These are phyloP conservation scores for Strobilomyces confusus DNA, from an alignment of 768 basidiomycete species.

Conservation along the genomic window DNA sequence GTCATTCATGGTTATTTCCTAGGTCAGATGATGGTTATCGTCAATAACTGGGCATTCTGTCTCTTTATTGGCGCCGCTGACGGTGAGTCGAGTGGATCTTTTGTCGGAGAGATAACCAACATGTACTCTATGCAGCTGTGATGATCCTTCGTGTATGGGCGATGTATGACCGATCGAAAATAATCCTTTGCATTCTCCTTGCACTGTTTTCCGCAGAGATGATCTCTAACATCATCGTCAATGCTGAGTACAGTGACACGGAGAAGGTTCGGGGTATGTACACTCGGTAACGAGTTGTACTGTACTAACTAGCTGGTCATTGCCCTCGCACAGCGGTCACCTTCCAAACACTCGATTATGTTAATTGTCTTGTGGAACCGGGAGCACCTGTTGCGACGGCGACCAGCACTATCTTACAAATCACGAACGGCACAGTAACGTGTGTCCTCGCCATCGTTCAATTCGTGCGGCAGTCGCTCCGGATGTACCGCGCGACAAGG, in stretches of 20 bases:
- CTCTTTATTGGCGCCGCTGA: neutral
- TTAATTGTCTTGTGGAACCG: neutral
- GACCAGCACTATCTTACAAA: neutral
- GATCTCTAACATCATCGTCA: neutral
- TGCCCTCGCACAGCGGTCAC: neutral
- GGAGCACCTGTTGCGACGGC: neutral
- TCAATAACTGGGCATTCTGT: neutral
- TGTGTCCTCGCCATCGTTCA: neutral
- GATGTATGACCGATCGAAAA: neutral
- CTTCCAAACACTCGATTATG: neutral
- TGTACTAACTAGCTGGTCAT: neutral
- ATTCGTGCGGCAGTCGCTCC: neutral
- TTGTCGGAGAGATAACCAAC: neutral
- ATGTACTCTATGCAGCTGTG: neutral
- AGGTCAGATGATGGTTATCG: neutral
- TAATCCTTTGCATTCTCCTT: neutral
- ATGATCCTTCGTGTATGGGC: neutral
- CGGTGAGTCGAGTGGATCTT: neutral
- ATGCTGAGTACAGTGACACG: neutral
- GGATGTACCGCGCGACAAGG: neutral
- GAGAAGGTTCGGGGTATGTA: neutral
- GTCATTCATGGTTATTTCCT: neutral
- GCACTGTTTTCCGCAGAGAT: neutral
- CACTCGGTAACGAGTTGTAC: no score
- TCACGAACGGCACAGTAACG: neutral